These are phyloP conservation scores for Colletotrichum limetticola DNA, from an alignment of 2,329 filamentous ascomycete species.

Conservation along the genomic window DNA sequence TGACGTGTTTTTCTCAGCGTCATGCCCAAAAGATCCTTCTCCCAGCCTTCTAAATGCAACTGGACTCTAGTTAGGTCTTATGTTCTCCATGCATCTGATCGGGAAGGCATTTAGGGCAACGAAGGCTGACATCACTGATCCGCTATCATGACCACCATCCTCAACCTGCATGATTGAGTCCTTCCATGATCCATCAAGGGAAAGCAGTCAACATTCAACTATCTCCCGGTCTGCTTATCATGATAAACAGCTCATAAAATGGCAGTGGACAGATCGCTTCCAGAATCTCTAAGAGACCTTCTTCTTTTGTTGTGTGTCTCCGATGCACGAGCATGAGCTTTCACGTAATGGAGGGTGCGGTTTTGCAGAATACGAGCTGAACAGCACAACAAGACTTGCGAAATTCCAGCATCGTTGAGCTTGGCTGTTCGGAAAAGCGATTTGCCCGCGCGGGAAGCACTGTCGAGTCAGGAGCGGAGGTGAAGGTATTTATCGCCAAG, in stretches of 20 bases:
- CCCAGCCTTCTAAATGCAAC: background rate
- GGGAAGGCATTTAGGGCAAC: background rate
- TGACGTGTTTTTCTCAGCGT: background rate
- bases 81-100: background rate
- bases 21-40: background rate
- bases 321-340: conserved; percentile 1
- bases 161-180: background rate
- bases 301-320: conserved; percentile 3
- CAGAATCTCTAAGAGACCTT: background rate
- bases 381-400: background rate
- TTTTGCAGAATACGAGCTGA: background rate
- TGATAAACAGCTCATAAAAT: background rate
- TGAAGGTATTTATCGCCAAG: conserved; percentile 27
- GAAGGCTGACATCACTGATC: background rate
- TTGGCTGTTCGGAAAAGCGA: background rate
- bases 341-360: background rate
- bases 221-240: conserved; percentile 1
- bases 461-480: background rate
- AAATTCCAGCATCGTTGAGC: background rate
- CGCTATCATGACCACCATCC: background rate
- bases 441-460: background rate
- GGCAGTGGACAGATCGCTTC: background rate
- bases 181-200: background rate
- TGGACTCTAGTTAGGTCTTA: background rate
- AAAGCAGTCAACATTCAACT: background rate